These are phyloP conservation scores for Trichoderma sp. DNA, from an alignment of 2,329 filamentous ascomycete genomes.

Conservation along the genomic window DNA sequence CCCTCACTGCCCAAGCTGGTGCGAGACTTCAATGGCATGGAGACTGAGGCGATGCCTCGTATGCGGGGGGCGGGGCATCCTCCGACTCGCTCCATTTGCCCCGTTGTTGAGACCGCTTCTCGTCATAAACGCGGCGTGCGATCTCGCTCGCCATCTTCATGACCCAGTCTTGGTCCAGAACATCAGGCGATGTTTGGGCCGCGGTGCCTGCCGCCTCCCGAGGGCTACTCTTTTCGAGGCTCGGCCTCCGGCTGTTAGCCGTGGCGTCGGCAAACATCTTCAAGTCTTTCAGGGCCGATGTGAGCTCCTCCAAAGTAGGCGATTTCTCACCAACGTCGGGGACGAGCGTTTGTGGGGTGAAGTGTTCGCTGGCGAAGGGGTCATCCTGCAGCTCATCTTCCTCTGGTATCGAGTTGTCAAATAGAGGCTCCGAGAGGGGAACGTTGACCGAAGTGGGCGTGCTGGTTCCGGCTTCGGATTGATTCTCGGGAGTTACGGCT, in stretches of 20 bases:
- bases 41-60: conserved; percentile 54
- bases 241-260: conserved; percentile 11
- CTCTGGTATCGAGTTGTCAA: conserved; percentile 60
- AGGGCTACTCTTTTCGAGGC: conserved; percentile 25
- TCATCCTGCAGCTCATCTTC: conserved; percentile 56
- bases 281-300: conserved; percentile 33
- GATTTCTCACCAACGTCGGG: conserved; percentile 30
- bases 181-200: conserved; percentile 49
- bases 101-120: conserved; percentile 61
- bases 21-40: conserved; percentile 22
- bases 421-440: conserved; percentile 63
- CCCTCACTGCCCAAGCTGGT: conserved; percentile 13
- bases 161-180: conserved; percentile 82
- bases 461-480: conserved; percentile 53
- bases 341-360: conserved; percentile 38
- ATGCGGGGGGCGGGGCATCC: conserved; percentile 63
- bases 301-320: conserved; percentile 34
- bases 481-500: conserved; percentile 55
- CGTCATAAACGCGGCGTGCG: conserved; percentile 81
- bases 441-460: conserved; percentile 55
- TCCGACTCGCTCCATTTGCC: conserved; percentile 54
- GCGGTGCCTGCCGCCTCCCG: conserved; percentile 34
- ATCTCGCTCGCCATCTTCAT: conserved; percentile 94
- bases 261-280: conserved; percentile 30
- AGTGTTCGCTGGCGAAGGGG: conserved; percentile 34